These are phyloP conservation scores for Powellomyces hirtus DNA, from an alignment of 192 early-diverging fungal species.

Conservation along the genomic window DNA sequence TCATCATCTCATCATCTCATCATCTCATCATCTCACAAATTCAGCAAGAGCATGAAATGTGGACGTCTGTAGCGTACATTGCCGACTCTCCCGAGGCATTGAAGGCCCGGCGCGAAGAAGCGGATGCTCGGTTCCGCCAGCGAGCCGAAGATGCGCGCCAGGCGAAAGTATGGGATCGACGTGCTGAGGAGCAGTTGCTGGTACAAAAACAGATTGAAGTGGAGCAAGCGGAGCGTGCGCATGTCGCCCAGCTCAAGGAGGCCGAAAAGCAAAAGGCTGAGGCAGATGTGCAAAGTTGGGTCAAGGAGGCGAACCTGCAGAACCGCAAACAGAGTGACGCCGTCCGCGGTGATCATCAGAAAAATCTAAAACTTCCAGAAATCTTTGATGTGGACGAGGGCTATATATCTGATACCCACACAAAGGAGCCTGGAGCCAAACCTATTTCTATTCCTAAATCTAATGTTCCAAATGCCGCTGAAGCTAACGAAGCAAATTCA, in stretches of 20 bases:
- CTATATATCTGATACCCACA: background rate
- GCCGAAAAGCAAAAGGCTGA: constrained; percentile 41
- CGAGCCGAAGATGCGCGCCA: background rate
- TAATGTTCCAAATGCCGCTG: constrained; percentile 1
- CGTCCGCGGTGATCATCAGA: no score
- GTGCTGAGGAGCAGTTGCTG: constrained; percentile 33
- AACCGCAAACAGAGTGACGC: background rate
- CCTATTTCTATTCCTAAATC: no score
- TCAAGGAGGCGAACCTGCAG: background rate
- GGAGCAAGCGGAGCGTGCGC: constrained; percentile 40
- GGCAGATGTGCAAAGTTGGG: constrained; percentile 19
- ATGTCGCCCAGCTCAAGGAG: constrained; percentile 33
- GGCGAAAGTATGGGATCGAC: background rate
- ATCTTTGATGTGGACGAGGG: constrained; percentile 35
- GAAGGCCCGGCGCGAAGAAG: constrained; percentile 3
- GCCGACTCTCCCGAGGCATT: background rate
- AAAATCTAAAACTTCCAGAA: constrained; percentile 6
- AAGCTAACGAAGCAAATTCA: constrained; percentile 16
- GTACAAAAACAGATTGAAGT: constrained; percentile 52
- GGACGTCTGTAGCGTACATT: background rate
- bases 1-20: no score
- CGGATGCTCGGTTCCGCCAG: background rate
- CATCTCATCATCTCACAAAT: no score
- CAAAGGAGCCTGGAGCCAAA: background rate
- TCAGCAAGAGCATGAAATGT: background rate